Percentiles rank a stretch among this genome's conserved stretches.
phyloP scores from a whole-genome alignment of 2,329 filamentous ascomycete genomes.

The Diaporthe sp. region DNA sequence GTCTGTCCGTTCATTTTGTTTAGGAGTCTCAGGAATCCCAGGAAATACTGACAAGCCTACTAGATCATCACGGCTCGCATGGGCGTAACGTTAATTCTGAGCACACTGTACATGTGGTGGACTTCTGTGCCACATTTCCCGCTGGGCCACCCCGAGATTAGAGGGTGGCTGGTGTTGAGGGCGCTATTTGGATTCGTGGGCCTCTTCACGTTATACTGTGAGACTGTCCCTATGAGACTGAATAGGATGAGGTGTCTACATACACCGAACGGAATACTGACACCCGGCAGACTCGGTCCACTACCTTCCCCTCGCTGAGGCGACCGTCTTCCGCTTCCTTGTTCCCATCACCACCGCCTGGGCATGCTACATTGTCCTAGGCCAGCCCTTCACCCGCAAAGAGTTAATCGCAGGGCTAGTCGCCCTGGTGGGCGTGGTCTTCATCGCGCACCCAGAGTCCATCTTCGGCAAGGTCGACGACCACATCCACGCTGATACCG shows the following conservation, averaged over 20 bases:
- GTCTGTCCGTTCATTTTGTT: neutral
- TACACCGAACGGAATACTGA: neutral
- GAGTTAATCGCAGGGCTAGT: slow-evolving; percentile 79
- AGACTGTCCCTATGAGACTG: neutral
- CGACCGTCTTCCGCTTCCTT: slow-evolving; percentile 85
- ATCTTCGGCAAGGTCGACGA: slow-evolving; percentile 60
- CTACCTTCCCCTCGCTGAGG: slow-evolving; percentile 83
- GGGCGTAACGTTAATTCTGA: slow-evolving; percentile 38
- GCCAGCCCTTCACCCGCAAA: slow-evolving; percentile 78
- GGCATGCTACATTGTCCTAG: slow-evolving; percentile 74
- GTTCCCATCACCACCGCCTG: slow-evolving; percentile 77
- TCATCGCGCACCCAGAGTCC: slow-evolving; percentile 79
- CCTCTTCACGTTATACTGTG: slow-evolving; percentile 41
- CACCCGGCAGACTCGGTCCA: slow-evolving; percentile 60
- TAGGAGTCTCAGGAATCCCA: neutral
- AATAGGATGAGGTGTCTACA: neutral
- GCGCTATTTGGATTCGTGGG: slow-evolving; percentile 39
- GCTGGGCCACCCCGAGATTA: slow-evolving; percentile 36
- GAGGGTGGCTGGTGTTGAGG: slow-evolving; percentile 39
- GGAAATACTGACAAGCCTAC: neutral
- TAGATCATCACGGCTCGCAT: slow-evolving; percentile 39
- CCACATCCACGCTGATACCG: slow-evolving; percentile 40
- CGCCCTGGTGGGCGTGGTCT: slow-evolving; percentile 79
- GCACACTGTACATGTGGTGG: slow-evolving; percentile 39
- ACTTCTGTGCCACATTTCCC: slow-evolving; percentile 38